Conservation (phyloP, 257 asterid species). For the Prunella vulgaris region DNA sequence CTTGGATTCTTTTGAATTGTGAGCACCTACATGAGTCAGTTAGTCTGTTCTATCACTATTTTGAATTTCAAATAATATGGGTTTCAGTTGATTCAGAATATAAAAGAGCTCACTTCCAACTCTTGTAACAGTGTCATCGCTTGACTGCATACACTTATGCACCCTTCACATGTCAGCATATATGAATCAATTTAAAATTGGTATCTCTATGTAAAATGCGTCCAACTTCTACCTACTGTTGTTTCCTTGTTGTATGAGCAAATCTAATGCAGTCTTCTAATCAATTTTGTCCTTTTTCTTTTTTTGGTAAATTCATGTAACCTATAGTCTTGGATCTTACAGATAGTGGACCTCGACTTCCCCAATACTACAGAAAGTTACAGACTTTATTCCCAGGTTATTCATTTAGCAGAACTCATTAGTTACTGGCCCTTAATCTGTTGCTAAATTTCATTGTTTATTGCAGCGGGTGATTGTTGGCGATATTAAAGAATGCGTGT, state of each 20-base stretch:
- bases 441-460: constrained; percentile 30
- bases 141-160: neutral
- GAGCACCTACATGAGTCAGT: neutral
- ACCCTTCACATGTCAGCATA: neutral
- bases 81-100: neutral
- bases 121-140: constrained; percentile 7
- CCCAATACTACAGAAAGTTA: constrained; percentile 92
- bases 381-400: constrained; percentile 84
- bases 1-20: neutral
- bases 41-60: neutral
- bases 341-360: constrained; percentile 74
- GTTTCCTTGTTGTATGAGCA: neutral
- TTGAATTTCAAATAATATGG: constrained; percentile 1
- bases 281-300: constrained; percentile 14
- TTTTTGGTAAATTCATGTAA: neutral
- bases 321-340: constrained; percentile 22
- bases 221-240: neutral
- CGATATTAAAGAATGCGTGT: constrained; percentile 92
- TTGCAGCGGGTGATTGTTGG: constrained; percentile 83
- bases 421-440: constrained; percentile 16
- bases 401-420: constrained; percentile 23
- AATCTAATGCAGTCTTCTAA: constrained; percentile 6
- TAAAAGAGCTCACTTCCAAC: neutral
- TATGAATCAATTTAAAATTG: too few relatives aligned
- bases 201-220: neutral